phyloP scores from a whole-genome alignment of 1,284 basidiomycete genomes.

The Ceratobasidium sp. region DNA sequence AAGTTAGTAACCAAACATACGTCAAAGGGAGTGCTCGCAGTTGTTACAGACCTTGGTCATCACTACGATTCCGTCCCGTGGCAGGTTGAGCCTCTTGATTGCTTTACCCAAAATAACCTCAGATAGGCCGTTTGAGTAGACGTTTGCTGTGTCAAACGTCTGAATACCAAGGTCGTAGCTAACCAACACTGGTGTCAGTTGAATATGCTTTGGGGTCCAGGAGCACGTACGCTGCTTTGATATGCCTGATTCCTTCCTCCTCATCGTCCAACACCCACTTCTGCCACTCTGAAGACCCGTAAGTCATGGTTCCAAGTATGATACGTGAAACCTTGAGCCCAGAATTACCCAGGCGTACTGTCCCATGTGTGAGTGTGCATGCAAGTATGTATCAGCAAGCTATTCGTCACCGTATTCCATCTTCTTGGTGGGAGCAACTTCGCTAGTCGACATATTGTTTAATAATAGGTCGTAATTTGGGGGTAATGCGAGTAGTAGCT shows the following conservation, averaged over 20 bases:
- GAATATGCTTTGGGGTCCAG: neutral
- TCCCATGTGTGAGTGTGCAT: neutral
- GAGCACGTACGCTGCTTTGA: slow-evolving; percentile 43
- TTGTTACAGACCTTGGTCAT: slow-evolving; percentile 53
- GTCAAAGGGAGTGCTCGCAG: neutral
- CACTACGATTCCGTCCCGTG: slow-evolving; percentile 59
- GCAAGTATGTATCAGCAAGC: neutral
- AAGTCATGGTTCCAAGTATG: slow-evolving; percentile 45
- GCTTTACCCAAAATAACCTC: slow-evolving; percentile 61
- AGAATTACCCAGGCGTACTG: slow-evolving; percentile 46
- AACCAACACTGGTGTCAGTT: neutral
- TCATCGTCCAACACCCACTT: slow-evolving; percentile 45
- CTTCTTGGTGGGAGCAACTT: neutral
- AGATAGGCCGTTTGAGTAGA: slow-evolving; percentile 53
- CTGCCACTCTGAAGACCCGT: slow-evolving; percentile 45
- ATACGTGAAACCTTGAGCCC: slow-evolving; percentile 47
- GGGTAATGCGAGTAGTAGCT: neutral
- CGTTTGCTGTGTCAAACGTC: slow-evolving; percentile 65
- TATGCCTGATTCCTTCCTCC: slow-evolving; percentile 43
- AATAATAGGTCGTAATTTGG: neutral
- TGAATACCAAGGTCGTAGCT: slow-evolving; percentile 45
- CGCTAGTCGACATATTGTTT: neutral
- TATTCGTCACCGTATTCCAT: slow-evolving; percentile 31
- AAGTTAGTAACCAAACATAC: neutral
- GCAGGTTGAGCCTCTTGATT: slow-evolving; percentile 58